These are phyloP conservation scores for Drechslerella dactyloides DNA, from an alignment of 2,329 filamentous ascomycete species.

Conservation along the genomic window DNA sequence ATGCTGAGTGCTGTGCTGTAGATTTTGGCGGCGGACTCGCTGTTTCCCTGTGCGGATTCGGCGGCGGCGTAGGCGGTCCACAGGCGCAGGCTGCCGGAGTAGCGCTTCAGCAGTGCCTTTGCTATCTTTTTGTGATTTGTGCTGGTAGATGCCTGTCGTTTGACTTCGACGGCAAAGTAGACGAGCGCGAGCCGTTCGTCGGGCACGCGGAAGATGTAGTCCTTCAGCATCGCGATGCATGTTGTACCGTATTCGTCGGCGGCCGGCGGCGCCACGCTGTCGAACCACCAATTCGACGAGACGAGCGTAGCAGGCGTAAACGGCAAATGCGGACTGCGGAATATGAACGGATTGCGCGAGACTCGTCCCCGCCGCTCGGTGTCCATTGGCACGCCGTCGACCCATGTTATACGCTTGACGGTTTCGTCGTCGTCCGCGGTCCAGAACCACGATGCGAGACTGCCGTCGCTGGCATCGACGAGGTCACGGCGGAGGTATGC, in stretches of 20 bases:
- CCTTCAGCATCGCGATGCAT: constrained; percentile 28
- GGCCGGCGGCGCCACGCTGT: constrained; percentile 57
- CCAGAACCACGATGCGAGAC: constrained; percentile 54
- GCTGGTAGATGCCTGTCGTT: constrained; percentile 3
- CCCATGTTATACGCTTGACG: constrained; percentile 49
- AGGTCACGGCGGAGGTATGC: constrained; percentile 62
- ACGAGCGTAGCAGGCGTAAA: constrained; percentile 66
- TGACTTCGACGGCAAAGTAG: constrained; percentile 56
- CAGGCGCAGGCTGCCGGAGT: constrained; percentile 68
- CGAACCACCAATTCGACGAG: constrained; percentile 62
- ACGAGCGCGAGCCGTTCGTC: constrained; percentile 70
- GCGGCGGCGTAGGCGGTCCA: constrained; percentile 82
- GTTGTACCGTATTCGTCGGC: constrained; percentile 1
- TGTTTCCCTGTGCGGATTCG: constrained; percentile 68
- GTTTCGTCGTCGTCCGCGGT: constrained; percentile 26
- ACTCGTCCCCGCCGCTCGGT: constrained; percentile 51
- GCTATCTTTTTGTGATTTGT: constrained; percentile 70
- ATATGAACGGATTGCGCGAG: constrained; percentile 55
- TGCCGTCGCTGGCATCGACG: constrained; percentile 40
- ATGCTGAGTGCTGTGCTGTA: constrained; percentile 71
- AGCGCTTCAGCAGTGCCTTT: constrained; percentile 74
- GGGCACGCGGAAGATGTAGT: constrained; percentile 54
- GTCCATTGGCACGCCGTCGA: constrained; percentile 53
- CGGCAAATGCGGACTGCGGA: constrained; percentile 58
- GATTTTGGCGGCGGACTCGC: constrained; percentile 68